phyloP scores from a whole-genome alignment of 176 grass and related monocot species.

The Hyparrhenia diplandra region DNA sequence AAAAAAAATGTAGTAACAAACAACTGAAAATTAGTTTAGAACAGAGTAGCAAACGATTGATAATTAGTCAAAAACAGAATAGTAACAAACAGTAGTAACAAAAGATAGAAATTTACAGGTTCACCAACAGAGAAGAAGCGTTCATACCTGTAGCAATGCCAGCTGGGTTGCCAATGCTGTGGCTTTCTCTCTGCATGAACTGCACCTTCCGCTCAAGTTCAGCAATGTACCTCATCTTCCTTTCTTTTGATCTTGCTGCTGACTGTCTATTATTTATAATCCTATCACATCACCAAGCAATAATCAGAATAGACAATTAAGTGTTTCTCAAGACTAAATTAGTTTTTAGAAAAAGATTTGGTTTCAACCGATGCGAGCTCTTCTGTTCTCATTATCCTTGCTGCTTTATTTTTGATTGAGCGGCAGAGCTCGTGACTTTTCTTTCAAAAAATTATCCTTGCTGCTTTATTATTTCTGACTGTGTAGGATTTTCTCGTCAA shows the following conservation, averaged over 20 bases:
- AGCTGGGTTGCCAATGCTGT: constrained; percentile 39
- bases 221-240: constrained; percentile 42
- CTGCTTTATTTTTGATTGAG: neutral
- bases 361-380: neutral
- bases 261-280: constrained; percentile 46
- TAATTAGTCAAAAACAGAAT: too few relatives aligned
- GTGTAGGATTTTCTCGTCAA: neutral
- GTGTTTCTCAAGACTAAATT: neutral
- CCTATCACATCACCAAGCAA: constrained; percentile 10
- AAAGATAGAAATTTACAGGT: neutral
- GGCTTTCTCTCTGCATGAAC: constrained; percentile 30
- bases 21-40: too few relatives aligned
- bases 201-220: constrained; percentile 48
- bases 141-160: constrained; percentile 31
- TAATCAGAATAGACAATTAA: neutral
- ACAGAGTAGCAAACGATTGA: too few relatives aligned
- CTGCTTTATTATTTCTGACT: neutral
- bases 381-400: neutral
- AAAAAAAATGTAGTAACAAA: too few relatives aligned
- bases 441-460: neutral
- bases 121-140: too few relatives aligned
- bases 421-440: too few relatives aligned
- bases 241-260: constrained; percentile 48
- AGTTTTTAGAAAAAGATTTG: neutral
- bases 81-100: too few relatives aligned